Evolutionary conservation across 108 stramenopile species (phyloP).

Genomic region (Pseudonitzschia pungens): DNA sequence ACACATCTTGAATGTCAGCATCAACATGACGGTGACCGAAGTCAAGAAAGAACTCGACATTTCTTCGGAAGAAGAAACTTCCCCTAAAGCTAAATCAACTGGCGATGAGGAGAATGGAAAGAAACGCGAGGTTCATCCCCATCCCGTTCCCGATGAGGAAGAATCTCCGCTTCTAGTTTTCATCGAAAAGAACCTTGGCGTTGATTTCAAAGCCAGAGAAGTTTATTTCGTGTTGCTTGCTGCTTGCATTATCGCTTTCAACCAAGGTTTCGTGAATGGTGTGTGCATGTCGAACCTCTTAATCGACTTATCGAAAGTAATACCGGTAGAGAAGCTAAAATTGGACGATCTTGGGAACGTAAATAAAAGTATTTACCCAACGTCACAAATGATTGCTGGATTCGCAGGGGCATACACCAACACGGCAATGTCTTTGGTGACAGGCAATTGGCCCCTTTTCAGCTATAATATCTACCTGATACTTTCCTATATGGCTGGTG

Average conservation of each 20-base stretch:
- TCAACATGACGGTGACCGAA: no score
- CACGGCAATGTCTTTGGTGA: conserved; percentile 22
- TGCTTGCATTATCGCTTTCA: conserved; percentile 6
- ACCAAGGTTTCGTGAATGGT: conserved; percentile 17
- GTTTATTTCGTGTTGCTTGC: conserved; percentile 7
- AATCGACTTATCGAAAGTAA: background rate
- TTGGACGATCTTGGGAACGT: background rate
- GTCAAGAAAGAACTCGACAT: no score
- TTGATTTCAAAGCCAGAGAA: background rate
- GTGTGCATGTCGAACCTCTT: background rate
- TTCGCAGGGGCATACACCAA: conserved; percentile 39
- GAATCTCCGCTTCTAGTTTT: no score
- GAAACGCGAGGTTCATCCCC: no score
- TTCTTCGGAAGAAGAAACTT: no score
- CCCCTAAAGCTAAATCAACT: no score
- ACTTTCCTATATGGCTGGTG: conserved; percentile 36
- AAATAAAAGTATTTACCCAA: background rate
- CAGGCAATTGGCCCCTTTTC: conserved; percentile 15
- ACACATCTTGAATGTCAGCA: no score
- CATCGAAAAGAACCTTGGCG: no score
- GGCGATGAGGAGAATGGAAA: no score
- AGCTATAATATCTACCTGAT: conserved; percentile 26
- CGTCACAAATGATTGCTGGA: conserved; percentile 15
- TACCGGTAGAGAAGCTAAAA: background rate
- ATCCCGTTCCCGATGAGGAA: no score